A percentile compares a stretch with the other conserved stretches of the same genome.
Evolutionary conservation across 2,329 filamentous ascomycete species (phyloP).

Genomic region (Myriosclerotinia scirpicola): DNA sequence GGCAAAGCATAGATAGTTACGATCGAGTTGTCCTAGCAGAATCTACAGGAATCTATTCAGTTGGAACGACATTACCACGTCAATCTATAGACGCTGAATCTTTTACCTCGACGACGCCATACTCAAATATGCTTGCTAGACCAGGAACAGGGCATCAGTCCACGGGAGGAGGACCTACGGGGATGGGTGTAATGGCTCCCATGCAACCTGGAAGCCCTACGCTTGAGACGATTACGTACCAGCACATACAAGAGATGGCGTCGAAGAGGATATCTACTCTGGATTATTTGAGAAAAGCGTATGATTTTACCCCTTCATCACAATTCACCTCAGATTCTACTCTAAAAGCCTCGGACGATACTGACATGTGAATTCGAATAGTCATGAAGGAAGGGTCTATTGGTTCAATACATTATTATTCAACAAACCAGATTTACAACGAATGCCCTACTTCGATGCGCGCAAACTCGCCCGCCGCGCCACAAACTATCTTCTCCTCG

Average conservation of each 20-base stretch:
- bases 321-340: background rate
- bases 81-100: slow-evolving; percentile 28
- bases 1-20: slow-evolving; percentile 30
- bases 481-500: slow-evolving; percentile 89
- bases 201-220: slow-evolving; percentile 39
- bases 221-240: slow-evolving; percentile 45
- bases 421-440: slow-evolving; percentile 74
- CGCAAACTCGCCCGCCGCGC: slow-evolving; percentile 85
- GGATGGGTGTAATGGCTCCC: slow-evolving; percentile 27
- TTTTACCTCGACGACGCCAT: slow-evolving; percentile 34
- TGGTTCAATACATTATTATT: slow-evolving; percentile 99
- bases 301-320: slow-evolving; percentile 44
- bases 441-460: slow-evolving; percentile 81
- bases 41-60: slow-evolving; percentile 25
- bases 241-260: slow-evolving; percentile 78
- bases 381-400: slow-evolving; percentile 90
- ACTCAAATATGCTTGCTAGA: slow-evolving; percentile 39
- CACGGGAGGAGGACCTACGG: slow-evolving; percentile 27
- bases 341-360: background rate
- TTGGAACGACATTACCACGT: slow-evolving; percentile 11
- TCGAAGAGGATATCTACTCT: slow-evolving; percentile 92
- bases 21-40: slow-evolving; percentile 26
- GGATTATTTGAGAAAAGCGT: slow-evolving; percentile 92
- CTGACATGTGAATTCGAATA: slow-evolving; percentile 42
- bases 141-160: slow-evolving; percentile 36